Evolutionary conservation across 768 basidiomycete genomes (phyloP), one percentile per base, ranked within the genome.

Genomic region (Podaxis sp.): DNA sequence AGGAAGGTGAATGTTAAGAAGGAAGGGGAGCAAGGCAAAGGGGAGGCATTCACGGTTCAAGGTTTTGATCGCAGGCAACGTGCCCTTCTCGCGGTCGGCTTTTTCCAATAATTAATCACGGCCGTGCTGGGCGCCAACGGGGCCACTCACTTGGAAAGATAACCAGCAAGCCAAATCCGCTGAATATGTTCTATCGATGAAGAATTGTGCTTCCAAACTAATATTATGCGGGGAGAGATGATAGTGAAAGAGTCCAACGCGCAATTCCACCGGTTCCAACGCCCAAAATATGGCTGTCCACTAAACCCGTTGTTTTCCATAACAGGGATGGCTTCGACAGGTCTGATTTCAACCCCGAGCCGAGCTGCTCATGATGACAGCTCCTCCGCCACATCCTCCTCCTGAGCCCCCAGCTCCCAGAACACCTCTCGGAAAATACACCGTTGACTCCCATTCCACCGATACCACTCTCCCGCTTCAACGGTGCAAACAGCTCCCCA

Each of bases 41-140:
- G 82, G 79, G 70, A 83, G 84, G 84, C 82, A 76, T 78, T 69
- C 71, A 73, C 70, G 69, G 72, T 75, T n/a, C 81, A 83, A 79
- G 77, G 76, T 86, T 88, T 86, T 88, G 86, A 88, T 89, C 79
- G 79, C 81, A 82, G 77, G 79, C 86, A 89, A 89, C 87, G 88
- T 90, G 88, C 84, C 87, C 82, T 77, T 77, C 75, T 80, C 73
- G 76, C 77, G 77, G 64, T 77, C 81, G 77, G 76, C 75, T 78
- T 78, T 78, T 80, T 76, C 75, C 76, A 78, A 79, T 71, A 69
- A 75, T 72, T 71, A 72, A 66, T 67, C 60, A 55, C 60, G 24
- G 59, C 63, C 51, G 49, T 25, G 41, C 59, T 57, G 60, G 52
- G 63, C 56, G 60, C 67, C 58, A 46, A 9, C n/a, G 7, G 43